Conservation (phyloP, 2,329 filamentous ascomycete genomes). For the Arachnomyces sp. region DNA sequence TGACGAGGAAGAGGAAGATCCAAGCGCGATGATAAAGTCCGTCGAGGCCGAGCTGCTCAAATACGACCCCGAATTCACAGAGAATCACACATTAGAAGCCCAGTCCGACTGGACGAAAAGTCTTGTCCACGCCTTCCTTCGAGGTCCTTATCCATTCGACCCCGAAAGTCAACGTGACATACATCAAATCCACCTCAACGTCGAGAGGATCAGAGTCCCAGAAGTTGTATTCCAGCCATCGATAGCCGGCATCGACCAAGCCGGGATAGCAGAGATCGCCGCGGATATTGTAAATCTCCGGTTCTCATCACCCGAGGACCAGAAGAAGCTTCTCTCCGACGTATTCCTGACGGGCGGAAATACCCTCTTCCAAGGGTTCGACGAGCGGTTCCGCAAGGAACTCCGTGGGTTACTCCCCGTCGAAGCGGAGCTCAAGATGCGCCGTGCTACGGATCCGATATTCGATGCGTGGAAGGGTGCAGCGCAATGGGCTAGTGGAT, state of each 20-base stretch:
- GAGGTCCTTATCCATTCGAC: slow-evolving; percentile 82
- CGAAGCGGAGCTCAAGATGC: slow-evolving; percentile 58
- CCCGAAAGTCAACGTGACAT: slow-evolving; percentile 69
- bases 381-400: slow-evolving; percentile 68
- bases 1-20: slow-evolving; percentile 87
- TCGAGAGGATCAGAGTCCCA: slow-evolving; percentile 88
- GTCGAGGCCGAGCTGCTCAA: slow-evolving; percentile 79
- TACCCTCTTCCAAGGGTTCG: slow-evolving; percentile 77
- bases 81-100: slow-evolving; percentile 84
- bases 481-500: slow-evolving; percentile 64
- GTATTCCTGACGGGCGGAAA: slow-evolving; percentile 94
- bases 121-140: slow-evolving; percentile 79
- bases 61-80: slow-evolving; percentile 81
- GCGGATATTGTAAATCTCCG: slow-evolving; percentile 83
- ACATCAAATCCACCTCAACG: slow-evolving; percentile 89
- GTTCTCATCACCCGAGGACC: slow-evolving; percentile 46
- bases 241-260: slow-evolving; percentile 88
- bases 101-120: slow-evolving; percentile 94
- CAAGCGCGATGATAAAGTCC: slow-evolving; percentile 62
- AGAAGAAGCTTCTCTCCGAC: slow-evolving; percentile 68
- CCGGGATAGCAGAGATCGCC: slow-evolving; percentile 85
- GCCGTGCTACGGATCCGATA: slow-evolving; percentile 66
- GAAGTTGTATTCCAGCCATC: slow-evolving; percentile 89
- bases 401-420: slow-evolving; percentile 65
- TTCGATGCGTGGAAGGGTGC: slow-evolving; percentile 93